A percentile compares a stretch with the other conserved stretches of the same genome.
phyloP scores from a whole-genome alignment of 345 rosid genomes.

The Pugionium cornutum region DNA sequence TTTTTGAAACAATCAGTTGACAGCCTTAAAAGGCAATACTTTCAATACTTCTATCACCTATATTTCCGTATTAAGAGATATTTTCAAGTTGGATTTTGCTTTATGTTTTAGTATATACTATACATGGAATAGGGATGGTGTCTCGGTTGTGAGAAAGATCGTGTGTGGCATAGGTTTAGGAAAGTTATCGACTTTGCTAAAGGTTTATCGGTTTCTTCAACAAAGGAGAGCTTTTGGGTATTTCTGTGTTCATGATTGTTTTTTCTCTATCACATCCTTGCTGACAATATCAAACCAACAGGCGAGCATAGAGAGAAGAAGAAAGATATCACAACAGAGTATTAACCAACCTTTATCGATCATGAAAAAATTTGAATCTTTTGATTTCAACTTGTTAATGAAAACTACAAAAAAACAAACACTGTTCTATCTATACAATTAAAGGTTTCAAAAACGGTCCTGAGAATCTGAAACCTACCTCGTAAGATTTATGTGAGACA shows the following conservation, averaged over 20 bases:
- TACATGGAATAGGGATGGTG: not conserved
- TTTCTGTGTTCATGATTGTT: not conserved
- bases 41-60: not conserved
- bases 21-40: slow-evolving; percentile 15
- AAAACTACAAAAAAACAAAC: not conserved
- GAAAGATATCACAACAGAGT: not conserved
- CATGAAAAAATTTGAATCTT: too few species aligned
- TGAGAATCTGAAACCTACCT: slow-evolving; percentile 51
- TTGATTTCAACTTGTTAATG: too few species aligned
- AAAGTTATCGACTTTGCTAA: too few species aligned
- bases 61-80: not conserved
- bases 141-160: not conserved
- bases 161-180: not conserved
- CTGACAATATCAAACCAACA: too few species aligned
- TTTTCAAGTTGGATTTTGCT: not conserved
- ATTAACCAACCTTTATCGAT: slow-evolving; percentile 65
- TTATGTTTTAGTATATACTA: not conserved
- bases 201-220: not conserved
- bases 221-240: not conserved
- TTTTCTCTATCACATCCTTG: too few species aligned
- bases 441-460: not conserved
- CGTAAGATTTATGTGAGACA: slow-evolving; percentile 51
- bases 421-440: not conserved
- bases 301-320: not conserved
- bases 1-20: slow-evolving; percentile 29